Conservation (phyloP, 225 moss, liverwort and hornwort species). For the Straminergon stramineum region DNA sequence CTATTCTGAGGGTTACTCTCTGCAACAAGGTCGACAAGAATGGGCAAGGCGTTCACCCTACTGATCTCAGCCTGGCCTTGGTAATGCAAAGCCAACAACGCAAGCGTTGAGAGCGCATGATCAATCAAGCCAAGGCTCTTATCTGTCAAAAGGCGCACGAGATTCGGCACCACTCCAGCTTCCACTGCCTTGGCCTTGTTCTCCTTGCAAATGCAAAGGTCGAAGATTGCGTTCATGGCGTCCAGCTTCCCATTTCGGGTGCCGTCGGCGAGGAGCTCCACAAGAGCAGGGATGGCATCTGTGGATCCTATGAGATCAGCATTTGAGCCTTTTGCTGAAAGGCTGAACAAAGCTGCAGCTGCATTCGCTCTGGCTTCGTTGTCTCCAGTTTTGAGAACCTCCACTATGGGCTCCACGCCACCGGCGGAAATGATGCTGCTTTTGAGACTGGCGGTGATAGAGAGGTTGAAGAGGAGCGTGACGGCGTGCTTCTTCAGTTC, state of each 20-base stretch:
- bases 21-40: conserved; percentile 52
- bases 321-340: conserved; percentile 53
- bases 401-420: conserved; percentile 38
- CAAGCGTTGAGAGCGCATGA: conserved; percentile 25
- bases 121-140: not conserved
- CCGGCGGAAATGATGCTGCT: conserved; percentile 53
- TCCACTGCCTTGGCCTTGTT: conserved; percentile 28
- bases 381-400: conserved; percentile 29
- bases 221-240: conserved; percentile 30
- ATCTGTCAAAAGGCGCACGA: conserved; percentile 15
- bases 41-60: conserved; percentile 31
- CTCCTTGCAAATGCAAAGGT: conserved; percentile 20
- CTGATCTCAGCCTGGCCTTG: conserved; percentile 53
- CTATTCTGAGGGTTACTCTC: conserved; percentile 51
- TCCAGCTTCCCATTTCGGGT: conserved; percentile 22
- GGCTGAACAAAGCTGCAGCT: conserved; percentile 25
- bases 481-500: conserved; percentile 69
- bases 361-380: conserved; percentile 28
- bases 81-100: conserved; percentile 13
- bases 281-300: conserved; percentile 30
- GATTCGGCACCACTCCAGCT: conserved; percentile 12
- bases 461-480: conserved; percentile 72
- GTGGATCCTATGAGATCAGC: conserved; percentile 21
- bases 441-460: conserved; percentile 64
- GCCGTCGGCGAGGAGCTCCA: conserved; percentile 20